phyloP scores from a whole-genome alignment of 768 basidiomycete genomes.

The Thelephora ganbajun region DNA sequence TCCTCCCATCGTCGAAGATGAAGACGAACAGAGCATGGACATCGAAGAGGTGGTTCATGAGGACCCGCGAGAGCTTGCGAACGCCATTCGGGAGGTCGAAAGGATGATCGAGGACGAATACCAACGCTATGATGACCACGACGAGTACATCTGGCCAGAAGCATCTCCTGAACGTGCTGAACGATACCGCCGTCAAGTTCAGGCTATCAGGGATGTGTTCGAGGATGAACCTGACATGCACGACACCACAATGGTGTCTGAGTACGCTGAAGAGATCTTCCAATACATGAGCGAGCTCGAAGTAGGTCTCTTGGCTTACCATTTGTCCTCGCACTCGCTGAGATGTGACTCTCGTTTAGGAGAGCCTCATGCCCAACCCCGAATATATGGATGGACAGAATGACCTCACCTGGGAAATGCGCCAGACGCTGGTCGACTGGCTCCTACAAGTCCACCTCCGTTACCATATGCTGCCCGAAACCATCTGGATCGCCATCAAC shows the following conservation, averaged over 20 bases:
- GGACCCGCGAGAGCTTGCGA: slow-evolving; percentile 25
- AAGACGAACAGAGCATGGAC: slow-evolving; percentile 39
- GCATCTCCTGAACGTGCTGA: slow-evolving; percentile 45
- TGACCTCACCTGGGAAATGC: slow-evolving; percentile 90
- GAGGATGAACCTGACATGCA: slow-evolving; percentile 61
- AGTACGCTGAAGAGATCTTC: slow-evolving; percentile 98
- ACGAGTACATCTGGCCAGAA: slow-evolving; percentile 59
- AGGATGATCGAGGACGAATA: slow-evolving; percentile 45
- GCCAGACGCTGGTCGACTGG: slow-evolving; percentile 96
- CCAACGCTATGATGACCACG: slow-evolving; percentile 26
- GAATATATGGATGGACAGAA: slow-evolving; percentile 90
- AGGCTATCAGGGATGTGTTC: slow-evolving; percentile 45
- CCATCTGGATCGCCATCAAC: slow-evolving; percentile 98
- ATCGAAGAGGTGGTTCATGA: slow-evolving; percentile 31
- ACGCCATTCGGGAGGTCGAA: slow-evolving; percentile 44
- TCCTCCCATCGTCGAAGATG: slow-evolving; percentile 23
- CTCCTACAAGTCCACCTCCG: slow-evolving; percentile 92
- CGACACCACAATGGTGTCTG: slow-evolving; percentile 94
- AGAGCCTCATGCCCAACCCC: slow-evolving; percentile 78
- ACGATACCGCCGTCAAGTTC: slow-evolving; percentile 47
- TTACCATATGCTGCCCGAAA: slow-evolving; percentile 98
- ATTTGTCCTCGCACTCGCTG: slow-evolving; percentile 2
- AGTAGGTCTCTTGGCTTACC: slow-evolving; percentile 29
- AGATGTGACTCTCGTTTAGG: slow-evolving; percentile 29
- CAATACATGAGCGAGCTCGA: slow-evolving; percentile 91